phyloP scores from a whole-genome alignment of 371 early-diverging fungal genomes.

The Blakeslea trispora region DNA sequence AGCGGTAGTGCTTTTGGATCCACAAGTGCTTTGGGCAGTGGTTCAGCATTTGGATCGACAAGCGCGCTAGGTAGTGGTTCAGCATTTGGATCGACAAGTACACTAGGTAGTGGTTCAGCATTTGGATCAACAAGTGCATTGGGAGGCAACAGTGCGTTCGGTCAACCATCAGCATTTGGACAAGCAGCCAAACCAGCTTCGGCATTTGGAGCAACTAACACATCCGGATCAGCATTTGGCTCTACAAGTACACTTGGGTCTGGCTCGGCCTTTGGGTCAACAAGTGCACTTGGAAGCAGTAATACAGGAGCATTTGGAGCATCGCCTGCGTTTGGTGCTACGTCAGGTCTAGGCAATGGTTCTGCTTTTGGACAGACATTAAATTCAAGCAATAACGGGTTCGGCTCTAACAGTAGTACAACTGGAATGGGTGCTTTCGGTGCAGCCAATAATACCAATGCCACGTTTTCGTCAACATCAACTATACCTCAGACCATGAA shows the following conservation, averaged over 20 bases:
- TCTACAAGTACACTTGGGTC: slow-evolving; percentile 14
- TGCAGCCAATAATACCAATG: neutral
- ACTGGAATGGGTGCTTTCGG: slow-evolving; percentile 12
- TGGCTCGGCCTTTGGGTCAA: slow-evolving; percentile 30
- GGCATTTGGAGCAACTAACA: slow-evolving; percentile 25
- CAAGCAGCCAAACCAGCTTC: slow-evolving; percentile 4
- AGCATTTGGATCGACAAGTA: slow-evolving; percentile 26
- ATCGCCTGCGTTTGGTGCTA: slow-evolving; percentile 24
- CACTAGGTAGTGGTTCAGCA: slow-evolving; percentile 18
- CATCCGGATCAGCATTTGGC: slow-evolving; percentile 31
- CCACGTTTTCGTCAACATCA: neutral
- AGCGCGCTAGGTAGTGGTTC: slow-evolving; percentile 13
- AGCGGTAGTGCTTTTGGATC: slow-evolving; percentile 28
- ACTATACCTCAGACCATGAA: slow-evolving; percentile 13
- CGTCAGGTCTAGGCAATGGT: slow-evolving; percentile 3
- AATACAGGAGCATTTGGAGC: slow-evolving; percentile 7
- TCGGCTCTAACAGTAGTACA: slow-evolving; percentile 5
- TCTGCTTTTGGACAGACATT: slow-evolving; percentile 36
- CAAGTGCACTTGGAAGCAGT: neutral
- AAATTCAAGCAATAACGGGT: slow-evolving; percentile 21
- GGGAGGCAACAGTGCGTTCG: slow-evolving; percentile 7
- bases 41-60: slow-evolving; percentile 35
- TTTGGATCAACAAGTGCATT: slow-evolving; percentile 22
- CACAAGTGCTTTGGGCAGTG: slow-evolving; percentile 19
- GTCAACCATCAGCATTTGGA: slow-evolving; percentile 30